Evolutionary conservation across 441 rosid genomes (phyloP), one percentile per base, ranked within the genome.

Genomic region (Kokia cookei): DNA sequence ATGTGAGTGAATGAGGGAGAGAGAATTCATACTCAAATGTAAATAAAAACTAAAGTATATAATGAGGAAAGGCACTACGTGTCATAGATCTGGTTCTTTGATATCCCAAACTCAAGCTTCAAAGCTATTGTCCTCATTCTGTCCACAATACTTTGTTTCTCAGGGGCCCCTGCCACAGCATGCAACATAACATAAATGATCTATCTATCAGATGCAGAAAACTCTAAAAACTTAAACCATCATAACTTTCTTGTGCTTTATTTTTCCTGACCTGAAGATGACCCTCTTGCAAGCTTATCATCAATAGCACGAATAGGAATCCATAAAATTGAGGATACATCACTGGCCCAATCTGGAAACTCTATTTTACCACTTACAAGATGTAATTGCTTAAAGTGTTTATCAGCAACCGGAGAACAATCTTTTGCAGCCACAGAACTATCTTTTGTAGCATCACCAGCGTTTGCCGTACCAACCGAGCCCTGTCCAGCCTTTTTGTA

Each of bases 91-190:
- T 94, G 99, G 86, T 94, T 96, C 78, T 86, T 92, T 66, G 91
- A 89, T 70, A 82, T 90, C 75, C 98, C 99, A 83, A 96, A 94
- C 80, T 92, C 95, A 80, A 94, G 98, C 79, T 92, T 92, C 81
- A 96, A 80, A 78, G 99, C 99, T 69, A 96, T 88, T 58, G 99
- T 96, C 87, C 98, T 90, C 96, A 94, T 89, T 74, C 98, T 96
- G 75, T 92, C 99, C 65, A 96, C 89, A 71, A 91, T 80, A 85
- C 84, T 93, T 73, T 84, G 98, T 77, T 75, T 90, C 79, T 84
- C 90, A 55, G 98, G 89, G 51, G 76, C 78, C 69, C 81, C 97
- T 93, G 91, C 65, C 45, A 79, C 53, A 66, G 78, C 64, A 79
- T 63, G 71, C 37, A 78, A 60, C 43, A 29, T 24, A 29, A 22